A percentile compares a stretch with the other conserved stretches of the same genome.
Conservation (phyloP, 257 asterid species). For the Anisodus tanguticus region DNA sequence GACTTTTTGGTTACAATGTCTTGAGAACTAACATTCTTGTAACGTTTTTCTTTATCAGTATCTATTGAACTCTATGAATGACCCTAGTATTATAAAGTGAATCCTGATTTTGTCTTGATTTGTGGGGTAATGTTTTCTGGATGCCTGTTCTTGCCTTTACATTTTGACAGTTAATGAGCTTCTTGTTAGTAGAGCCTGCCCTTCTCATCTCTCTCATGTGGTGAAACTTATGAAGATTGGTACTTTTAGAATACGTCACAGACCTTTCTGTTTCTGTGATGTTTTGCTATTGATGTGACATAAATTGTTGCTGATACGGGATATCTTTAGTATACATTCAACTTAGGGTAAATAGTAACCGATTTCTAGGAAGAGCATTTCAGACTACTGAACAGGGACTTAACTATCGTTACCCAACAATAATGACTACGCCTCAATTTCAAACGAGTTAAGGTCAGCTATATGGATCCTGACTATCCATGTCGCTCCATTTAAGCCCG, state of each 20-base stretch:
- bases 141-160: neutral
- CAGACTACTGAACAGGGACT: neutral
- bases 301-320: neutral
- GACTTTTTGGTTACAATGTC: neutral
- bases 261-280: neutral
- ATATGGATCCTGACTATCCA: neutral
- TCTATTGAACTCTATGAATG: neutral
- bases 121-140: neutral
- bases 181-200: neutral
- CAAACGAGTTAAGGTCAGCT: neutral
- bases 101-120: neutral
- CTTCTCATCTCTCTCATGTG: conserved; percentile 3
- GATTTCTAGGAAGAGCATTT: neutral
- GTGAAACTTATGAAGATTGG: neutral
- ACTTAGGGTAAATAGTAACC: neutral
- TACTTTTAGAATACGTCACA: neutral
- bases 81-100: conserved; percentile 2
- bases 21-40: neutral
- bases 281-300: neutral
- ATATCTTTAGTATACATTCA: neutral
- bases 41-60: neutral
- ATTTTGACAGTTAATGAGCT: neutral
- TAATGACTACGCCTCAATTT: neutral
- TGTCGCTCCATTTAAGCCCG: conserved; percentile 1
- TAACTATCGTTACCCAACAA: neutral